Percentiles rank a stretch among this genome's conserved stretches.
phyloP scores from a whole-genome alignment of 2,329 filamentous ascomycete species.

The Ophiostoma novo-ulmi region DNA sequence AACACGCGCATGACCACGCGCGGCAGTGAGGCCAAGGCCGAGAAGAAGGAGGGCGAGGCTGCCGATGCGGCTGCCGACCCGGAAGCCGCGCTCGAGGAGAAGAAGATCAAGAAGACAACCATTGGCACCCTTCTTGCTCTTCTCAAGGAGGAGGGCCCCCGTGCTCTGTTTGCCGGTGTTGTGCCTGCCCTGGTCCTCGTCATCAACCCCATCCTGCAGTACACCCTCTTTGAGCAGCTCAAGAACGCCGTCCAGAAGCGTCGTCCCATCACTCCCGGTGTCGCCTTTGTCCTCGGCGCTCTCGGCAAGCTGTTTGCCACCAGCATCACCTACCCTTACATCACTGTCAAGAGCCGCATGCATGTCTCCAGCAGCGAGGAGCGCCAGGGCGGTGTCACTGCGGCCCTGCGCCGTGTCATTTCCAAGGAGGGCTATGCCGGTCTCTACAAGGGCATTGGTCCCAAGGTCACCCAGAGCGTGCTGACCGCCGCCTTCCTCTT shows the following conservation, averaged over 20 bases:
- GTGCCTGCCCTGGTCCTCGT: conserved; percentile 89
- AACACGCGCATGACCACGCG: conserved; percentile 97
- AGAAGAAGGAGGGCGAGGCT: conserved; percentile 11
- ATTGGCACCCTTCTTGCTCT: conserved; percentile 74
- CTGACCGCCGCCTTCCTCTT: conserved; percentile 94
- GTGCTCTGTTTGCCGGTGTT: conserved; percentile 85
- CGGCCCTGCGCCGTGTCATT: conserved; percentile 72
- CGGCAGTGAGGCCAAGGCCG: conserved; percentile 27
- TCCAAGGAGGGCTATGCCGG: conserved; percentile 86
- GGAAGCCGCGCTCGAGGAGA: conserved; percentile 33
- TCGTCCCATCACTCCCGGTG: conserved; percentile 63
- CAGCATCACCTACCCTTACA: conserved; percentile 93
- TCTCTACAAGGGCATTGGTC: conserved; percentile 93
- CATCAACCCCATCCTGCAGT: conserved; percentile 97
- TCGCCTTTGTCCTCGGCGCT: conserved; percentile 88
- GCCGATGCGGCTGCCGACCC: conserved; percentile 19
- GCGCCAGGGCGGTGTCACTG: conserved; percentile 56
- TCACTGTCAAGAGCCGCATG: conserved; percentile 97
- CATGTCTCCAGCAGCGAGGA: conserved; percentile 74
- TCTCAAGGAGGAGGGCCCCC: conserved; percentile 75
- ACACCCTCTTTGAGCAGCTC: conserved; percentile 97
- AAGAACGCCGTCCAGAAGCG: conserved; percentile 78
- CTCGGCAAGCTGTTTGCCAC: conserved; percentile 93
- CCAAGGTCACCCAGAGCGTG: conserved; percentile 95
- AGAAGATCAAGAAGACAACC: conserved; percentile 59